Evolutionary conservation across 805 yeast species (phyloP), one percentile per base, ranked within the genome.

Genomic region (Nakazawaea holstii): DNA sequence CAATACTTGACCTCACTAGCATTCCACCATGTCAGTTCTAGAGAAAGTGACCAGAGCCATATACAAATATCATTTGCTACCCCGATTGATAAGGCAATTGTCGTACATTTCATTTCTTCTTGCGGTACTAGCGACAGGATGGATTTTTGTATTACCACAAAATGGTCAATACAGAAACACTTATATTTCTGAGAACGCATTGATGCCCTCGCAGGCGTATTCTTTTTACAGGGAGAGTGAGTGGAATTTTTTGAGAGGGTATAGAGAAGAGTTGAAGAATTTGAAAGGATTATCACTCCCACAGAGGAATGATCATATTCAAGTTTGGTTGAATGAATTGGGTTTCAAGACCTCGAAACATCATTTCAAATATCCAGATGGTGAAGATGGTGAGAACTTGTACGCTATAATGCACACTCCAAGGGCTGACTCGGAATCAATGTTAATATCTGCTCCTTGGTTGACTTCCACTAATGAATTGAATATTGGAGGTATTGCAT

Each of bases 131-230:
- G 87, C 89, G 6, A 54, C 81, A 8, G 59, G 68, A 0, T 77
- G 86, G 80, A 67, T 94, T n/a, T 61, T 76, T 11, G 65, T 74
- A 20, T 68, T 90, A 43, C 97, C 98, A 0, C 52, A 80, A 55
- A 85, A 85, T 14, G 98, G 97, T 17, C 88, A 87, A 59, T 88
- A 70, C 62, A 72, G 97, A 47, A 66, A 73, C 52, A 89, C 97
- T 2, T 94, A 94, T 62, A 85, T 91, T 10, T 85, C 95, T 7
- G 99, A 94, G 60, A 94, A 94, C 65, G 99, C 99, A 30, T 70
- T 94, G 62, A 82, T 94, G 87, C 97, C 99, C 7, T 91, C 95
- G 0, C 98, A 94, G 62, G 98, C 94, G 2, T 83, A 84, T 55
- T 82, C 95, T 24, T 90, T 89, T 61, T 94, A 87, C 62, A 74